These are phyloP conservation scores for Secale cereale DNA, from an alignment of 176 grass and related monocot species.

Conservation along the genomic window DNA sequence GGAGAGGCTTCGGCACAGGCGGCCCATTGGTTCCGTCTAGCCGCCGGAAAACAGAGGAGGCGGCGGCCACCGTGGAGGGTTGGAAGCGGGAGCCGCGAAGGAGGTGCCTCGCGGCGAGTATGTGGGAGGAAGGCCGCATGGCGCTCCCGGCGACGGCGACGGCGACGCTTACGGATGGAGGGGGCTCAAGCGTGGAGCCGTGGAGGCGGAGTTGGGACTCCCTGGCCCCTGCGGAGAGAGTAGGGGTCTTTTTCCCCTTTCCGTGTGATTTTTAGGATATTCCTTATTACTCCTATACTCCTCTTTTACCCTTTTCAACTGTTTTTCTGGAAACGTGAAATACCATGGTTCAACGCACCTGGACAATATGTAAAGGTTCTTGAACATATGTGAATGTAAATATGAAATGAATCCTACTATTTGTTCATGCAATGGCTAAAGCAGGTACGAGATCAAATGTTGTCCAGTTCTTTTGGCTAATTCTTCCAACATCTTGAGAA, in stretches of 20 bases:
- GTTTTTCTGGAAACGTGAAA: not conserved
- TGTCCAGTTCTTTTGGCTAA: too few relatives aligned
- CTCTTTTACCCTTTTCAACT: not conserved
- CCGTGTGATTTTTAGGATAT: conserved; percentile 4
- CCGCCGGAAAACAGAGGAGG: conserved; percentile 22
- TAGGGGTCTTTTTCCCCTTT: conserved; percentile 5
- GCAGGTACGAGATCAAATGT: too few relatives aligned
- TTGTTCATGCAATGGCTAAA: too few relatives aligned
- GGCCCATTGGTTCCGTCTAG: conserved; percentile 20
- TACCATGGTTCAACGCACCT: not conserved
- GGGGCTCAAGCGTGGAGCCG: conserved; percentile 6
- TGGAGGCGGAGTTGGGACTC: conserved; percentile 23
- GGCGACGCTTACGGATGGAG: not conserved
- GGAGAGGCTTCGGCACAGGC: conserved; percentile 22
- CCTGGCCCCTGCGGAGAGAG: not conserved
- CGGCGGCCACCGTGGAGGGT: conserved; percentile 3
- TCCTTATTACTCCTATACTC: not conserved
- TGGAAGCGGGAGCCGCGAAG: conserved; percentile 25
- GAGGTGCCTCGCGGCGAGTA: conserved; percentile 34
- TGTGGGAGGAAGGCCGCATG: conserved; percentile 44
- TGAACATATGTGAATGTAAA: not conserved
- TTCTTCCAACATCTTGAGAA: too few relatives aligned
- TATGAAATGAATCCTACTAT: not conserved
- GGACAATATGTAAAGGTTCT: not conserved
- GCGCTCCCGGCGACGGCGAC: not conserved